A percentile compares a stretch with the other conserved stretches of the same genome.
Conservation (phyloP, 2,329 filamentous ascomycete species). For the Fusarium sp. region DNA sequence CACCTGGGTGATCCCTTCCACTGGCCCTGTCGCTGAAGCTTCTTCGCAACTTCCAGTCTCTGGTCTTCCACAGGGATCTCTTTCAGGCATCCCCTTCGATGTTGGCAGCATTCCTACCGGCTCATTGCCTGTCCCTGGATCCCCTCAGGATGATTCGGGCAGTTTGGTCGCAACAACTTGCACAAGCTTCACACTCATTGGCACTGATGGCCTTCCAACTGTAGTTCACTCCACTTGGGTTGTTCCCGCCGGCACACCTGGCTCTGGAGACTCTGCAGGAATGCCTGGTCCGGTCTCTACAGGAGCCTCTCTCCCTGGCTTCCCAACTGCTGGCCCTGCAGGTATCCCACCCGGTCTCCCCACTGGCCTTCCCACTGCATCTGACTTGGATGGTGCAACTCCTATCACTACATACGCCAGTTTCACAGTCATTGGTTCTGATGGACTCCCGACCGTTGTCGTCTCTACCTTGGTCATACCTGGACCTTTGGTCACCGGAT, state of each 20-base stretch:
- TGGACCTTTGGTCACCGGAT: constrained; percentile 37
- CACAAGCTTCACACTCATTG: constrained; percentile 38
- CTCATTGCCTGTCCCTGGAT: constrained; percentile 18
- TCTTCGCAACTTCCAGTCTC: constrained; percentile 29
- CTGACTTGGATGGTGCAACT: not conserved
- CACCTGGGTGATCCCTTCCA: constrained; percentile 45
- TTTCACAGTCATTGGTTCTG: constrained; percentile 44
- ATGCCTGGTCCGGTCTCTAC: constrained; percentile 13
- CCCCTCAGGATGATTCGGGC: constrained; percentile 28
- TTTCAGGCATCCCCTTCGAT: constrained; percentile 31
- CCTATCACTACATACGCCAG: constrained; percentile 45
- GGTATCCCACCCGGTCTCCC: not conserved
- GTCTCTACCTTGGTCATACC: constrained; percentile 49
- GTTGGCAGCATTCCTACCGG: constrained; percentile 26
- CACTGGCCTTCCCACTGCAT: constrained; percentile 3
- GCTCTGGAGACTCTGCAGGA: constrained; percentile 7
- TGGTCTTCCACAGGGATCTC: constrained; percentile 17
- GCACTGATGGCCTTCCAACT: constrained; percentile 38
- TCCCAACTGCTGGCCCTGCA: constrained; percentile 16
- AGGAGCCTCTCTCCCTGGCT: constrained; percentile 3
- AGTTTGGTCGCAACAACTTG: constrained; percentile 19
- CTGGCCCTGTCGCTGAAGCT: constrained; percentile 18
- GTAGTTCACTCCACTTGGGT: constrained; percentile 37
- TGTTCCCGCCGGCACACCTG: constrained; percentile 19
- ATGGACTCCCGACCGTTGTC: constrained; percentile 45